These are phyloP conservation scores for Ogataea hybrid DNA, from an alignment of 1,139 yeast genomes.

Conservation along the genomic window DNA sequence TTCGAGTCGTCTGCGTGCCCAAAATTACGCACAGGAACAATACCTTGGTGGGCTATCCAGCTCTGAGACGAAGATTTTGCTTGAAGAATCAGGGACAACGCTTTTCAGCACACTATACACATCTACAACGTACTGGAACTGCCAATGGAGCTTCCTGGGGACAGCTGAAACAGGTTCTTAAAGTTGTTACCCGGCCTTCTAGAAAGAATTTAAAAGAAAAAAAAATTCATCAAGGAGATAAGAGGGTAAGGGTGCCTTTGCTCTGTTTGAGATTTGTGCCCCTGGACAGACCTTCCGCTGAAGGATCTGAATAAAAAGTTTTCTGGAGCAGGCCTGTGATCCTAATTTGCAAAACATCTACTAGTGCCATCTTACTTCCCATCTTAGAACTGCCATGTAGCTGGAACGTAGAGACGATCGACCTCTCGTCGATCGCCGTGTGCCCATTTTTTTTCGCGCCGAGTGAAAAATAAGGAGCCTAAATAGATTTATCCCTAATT, in stretches of 20 bases:
- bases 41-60: not conserved
- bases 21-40: conserved; percentile 9
- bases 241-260: conserved; percentile 1
- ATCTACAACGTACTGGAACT: not conserved
- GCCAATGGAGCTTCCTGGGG: not conserved
- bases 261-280: too few species aligned
- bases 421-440: conserved; percentile 7
- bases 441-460: conserved; percentile 12
- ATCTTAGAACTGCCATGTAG: not conserved
- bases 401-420: conserved; percentile 6
- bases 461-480: conserved; percentile 9
- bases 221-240: conserved; percentile 3
- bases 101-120: not conserved
- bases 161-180: not conserved
- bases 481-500: conserved; percentile 1
- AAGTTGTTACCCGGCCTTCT: conserved; percentile 6
- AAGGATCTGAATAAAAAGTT: too few species aligned
- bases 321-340: too few species aligned
- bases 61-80: too few species aligned
- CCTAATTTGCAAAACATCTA: too few species aligned
- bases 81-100: not conserved
- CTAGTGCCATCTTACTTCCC: not conserved
- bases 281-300: too few species aligned
- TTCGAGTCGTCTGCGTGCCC: conserved; percentile 8
- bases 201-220: conserved; percentile 5